Conservation (phyloP, 2,329 filamentous ascomycete genomes). For the Pseudopyrenochaeta lycopersici region DNA sequence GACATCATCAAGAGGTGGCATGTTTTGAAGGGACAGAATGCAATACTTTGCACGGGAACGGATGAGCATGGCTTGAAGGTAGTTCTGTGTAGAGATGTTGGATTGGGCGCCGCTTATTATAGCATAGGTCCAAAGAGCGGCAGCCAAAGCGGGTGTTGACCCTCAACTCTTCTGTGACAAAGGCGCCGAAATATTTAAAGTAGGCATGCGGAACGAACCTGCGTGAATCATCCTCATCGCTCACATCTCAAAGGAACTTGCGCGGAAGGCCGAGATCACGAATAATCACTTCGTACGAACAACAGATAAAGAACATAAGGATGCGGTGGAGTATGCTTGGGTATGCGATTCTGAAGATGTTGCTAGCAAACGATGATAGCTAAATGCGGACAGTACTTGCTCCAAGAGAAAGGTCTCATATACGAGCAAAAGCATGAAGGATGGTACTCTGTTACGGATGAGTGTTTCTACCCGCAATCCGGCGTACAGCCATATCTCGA, state of each 20-base stretch:
- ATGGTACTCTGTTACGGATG: slow-evolving; percentile 97
- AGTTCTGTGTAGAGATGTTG: not conserved
- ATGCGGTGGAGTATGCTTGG: slow-evolving; percentile 92
- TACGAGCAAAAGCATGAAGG: slow-evolving; percentile 89
- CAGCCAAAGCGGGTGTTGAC: slow-evolving; percentile 72
- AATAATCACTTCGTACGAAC: slow-evolving; percentile 93
- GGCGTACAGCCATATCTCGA: slow-evolving; percentile 78
- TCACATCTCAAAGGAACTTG: slow-evolving; percentile 64
- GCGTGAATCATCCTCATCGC: not conserved
- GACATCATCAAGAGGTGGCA: slow-evolving; percentile 96
- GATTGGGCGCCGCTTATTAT: slow-evolving; percentile 4
- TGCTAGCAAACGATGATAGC: slow-evolving; percentile 10
- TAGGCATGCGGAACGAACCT: slow-evolving; percentile 25
- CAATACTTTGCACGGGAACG: slow-evolving; percentile 86
- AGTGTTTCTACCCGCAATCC: slow-evolving; percentile 89
- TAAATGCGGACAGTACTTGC: slow-evolving; percentile 62
- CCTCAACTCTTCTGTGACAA: slow-evolving; percentile 89
- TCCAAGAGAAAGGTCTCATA: slow-evolving; percentile 78
- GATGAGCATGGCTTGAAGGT: slow-evolving; percentile 97
- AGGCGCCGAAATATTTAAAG: slow-evolving; percentile 80
- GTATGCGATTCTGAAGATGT: slow-evolving; percentile 44
- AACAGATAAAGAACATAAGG: slow-evolving; percentile 81
- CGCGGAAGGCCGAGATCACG: slow-evolving; percentile 72
- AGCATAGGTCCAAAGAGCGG: slow-evolving; percentile 80
- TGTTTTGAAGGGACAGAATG: slow-evolving; percentile 73